Evolutionary conservation across 805 yeast genomes (phyloP).

Genomic region (Saturnispora gosingensis): DNA sequence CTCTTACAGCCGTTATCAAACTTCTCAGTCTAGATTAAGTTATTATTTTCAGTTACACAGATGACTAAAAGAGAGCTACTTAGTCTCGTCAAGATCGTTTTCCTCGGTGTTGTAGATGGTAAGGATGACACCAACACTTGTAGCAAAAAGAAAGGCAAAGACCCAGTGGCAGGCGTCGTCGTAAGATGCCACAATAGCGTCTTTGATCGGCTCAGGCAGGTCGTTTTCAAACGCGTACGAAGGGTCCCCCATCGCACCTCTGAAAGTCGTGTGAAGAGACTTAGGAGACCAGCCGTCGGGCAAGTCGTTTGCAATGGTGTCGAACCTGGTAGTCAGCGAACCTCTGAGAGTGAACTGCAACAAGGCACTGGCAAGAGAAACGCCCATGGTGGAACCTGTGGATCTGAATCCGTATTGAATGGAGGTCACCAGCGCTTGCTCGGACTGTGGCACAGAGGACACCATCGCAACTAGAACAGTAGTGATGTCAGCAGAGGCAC

Average conservation of each 20-base stretch:
- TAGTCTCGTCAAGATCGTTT: slow-evolving; percentile 8
- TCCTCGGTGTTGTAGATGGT: slow-evolving; percentile 13
- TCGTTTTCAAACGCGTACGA: slow-evolving; percentile 19
- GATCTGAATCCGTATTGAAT: slow-evolving; percentile 69
- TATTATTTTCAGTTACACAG: neutral
- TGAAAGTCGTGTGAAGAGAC: slow-evolving; percentile 10
- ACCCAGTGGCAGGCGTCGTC: slow-evolving; percentile 43
- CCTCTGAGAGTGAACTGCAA: slow-evolving; percentile 26
- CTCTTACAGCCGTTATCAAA: neutral
- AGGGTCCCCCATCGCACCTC: slow-evolving; percentile 16
- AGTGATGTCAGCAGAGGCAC: slow-evolving; percentile 60
- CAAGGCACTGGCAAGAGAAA: slow-evolving; percentile 40
- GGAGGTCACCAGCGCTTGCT: slow-evolving; percentile 81
- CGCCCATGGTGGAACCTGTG: slow-evolving; percentile 48
- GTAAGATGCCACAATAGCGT: slow-evolving; percentile 41
- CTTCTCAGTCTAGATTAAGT: neutral
- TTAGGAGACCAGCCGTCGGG: neutral
- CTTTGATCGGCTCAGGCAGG: slow-evolving; percentile 25
- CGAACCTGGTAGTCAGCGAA: slow-evolving; percentile 12
- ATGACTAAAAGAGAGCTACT: neutral
- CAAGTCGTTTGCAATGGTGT: slow-evolving; percentile 7
- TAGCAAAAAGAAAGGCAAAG: slow-evolving; percentile 32
- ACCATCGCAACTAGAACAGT: slow-evolving; percentile 66
- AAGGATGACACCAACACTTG: slow-evolving; percentile 11
- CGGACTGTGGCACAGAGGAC: slow-evolving; percentile 57